Evolutionary conservation across 768 basidiomycete genomes (phyloP), one percentile per base, ranked within the genome.

Genomic region (Termitomyces sp.): DNA sequence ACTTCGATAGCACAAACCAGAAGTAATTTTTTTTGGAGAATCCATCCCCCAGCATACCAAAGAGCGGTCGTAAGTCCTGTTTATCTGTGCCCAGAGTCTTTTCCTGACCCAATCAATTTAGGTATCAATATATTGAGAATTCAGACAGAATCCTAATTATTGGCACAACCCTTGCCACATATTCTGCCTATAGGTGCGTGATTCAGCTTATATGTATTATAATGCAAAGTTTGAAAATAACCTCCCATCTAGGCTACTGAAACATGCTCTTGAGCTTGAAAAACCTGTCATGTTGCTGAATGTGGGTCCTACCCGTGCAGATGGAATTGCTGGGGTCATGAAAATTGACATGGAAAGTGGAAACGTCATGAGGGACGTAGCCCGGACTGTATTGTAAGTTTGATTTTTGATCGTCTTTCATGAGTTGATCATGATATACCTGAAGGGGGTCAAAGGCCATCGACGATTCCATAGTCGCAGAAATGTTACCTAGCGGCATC

Each of bases 131-230:
- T 35, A 66, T 95, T 40, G 82, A 87, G 58, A 66, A 69, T 8
- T 74, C 83, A 22, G 87, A 91, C 53, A 77, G 84, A 46, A 70
- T 98, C 0, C 81, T 98, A 46, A 74, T 96, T 41, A 73, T 96
- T 38, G 96, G 95, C 35, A 95, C 94, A 0, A 94, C 92, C 1
- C 81, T 97, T 28, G 94, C 96, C 0, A 98, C 95, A 0, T 97
- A 90, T 71, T 94, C 92, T 6, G 93, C 94, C 2, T 97, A 88
- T 71, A 79, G 91, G 91, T 90, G 62, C n/a, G 40, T 26, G n/a
- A 5, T 10, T 2, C 16, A 52, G 36, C 24, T 40, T 41, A 6
- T 30, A 38, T 20, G 11, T 11, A 26, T 52, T 0, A 8, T 14
- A 3, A 38, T 4, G 38, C 8, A 20, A 33, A 18, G 24, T 11